Conservation (phyloP, 108 stramenopile genomes). For the Bacterosira constricta region DNA sequence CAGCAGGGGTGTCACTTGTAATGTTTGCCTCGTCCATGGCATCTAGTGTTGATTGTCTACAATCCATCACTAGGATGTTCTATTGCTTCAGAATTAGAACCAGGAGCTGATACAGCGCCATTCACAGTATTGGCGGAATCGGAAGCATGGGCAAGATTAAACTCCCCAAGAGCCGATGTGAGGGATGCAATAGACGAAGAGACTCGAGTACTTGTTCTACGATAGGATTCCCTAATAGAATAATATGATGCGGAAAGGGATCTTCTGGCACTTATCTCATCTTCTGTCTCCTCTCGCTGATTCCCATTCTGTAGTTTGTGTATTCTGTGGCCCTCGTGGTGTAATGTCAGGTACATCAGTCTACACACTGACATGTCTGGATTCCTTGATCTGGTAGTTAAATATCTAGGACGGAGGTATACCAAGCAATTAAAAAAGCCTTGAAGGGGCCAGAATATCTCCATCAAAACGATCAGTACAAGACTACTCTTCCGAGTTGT, state of each 20-base stretch:
- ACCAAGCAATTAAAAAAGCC: conserved; percentile 62
- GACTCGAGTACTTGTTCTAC: too few relatives aligned
- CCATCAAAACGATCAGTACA: conserved; percentile 41
- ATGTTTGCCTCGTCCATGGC: too few relatives aligned
- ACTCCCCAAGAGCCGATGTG: too few relatives aligned
- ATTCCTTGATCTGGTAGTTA: conserved; percentile 34
- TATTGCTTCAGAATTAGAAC: too few relatives aligned
- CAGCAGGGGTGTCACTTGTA: too few relatives aligned
- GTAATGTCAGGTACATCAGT: conserved; percentile 23
- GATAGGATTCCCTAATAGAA: too few relatives aligned
- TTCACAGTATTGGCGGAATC: too few relatives aligned
- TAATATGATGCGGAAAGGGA: background rate
- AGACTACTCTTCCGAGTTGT: conserved; percentile 28
- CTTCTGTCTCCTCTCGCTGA: background rate
- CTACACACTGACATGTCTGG: background rate
- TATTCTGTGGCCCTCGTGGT: conserved; percentile 28
- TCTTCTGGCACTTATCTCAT: background rate
- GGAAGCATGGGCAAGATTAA: too few relatives aligned
- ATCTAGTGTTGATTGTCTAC: too few relatives aligned
- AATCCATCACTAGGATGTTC: too few relatives aligned
- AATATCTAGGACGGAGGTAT: conserved; percentile 49
- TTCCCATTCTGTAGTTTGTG: background rate
- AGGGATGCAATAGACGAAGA: too few relatives aligned
- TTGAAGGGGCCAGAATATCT: conserved; percentile 59
- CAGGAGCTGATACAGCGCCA: too few relatives aligned